Conservation (phyloP, 1,139 yeast species). For the Sugiyamaella sp. region DNA sequence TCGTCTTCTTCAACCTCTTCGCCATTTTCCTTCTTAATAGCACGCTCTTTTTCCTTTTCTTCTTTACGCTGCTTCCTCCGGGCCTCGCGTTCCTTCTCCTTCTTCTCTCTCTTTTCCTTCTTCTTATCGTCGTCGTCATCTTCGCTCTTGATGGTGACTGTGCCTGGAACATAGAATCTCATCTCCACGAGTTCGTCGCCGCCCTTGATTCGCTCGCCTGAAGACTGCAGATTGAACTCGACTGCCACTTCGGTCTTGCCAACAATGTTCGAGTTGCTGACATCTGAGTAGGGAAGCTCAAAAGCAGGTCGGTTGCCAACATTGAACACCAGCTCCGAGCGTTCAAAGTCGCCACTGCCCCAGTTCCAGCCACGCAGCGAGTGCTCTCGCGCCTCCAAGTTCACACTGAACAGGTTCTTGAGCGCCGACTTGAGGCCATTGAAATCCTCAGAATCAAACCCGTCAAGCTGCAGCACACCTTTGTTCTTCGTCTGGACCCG, state of each 20-base stretch:
- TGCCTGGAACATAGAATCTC: slow-evolving; percentile 91
- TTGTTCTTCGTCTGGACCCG: slow-evolving; percentile 85
- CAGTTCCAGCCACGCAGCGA: slow-evolving; percentile 98
- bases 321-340: slow-evolving; percentile 85
- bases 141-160: slow-evolving; percentile 43
- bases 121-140: slow-evolving; percentile 39
- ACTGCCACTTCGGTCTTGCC: slow-evolving; percentile 93
- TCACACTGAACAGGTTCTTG: slow-evolving; percentile 71
- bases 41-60: slow-evolving; percentile 32
- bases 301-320: slow-evolving; percentile 88
- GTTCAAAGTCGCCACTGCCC: slow-evolving; percentile 92
- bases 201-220: slow-evolving; percentile 60
- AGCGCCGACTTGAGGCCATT: slow-evolving; percentile 80
- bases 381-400: slow-evolving; percentile 83
- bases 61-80: slow-evolving; percentile 26
- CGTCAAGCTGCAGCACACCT: slow-evolving; percentile 88
- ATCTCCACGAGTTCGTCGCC: slow-evolving; percentile 97
- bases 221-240: slow-evolving; percentile 70
- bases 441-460: slow-evolving; percentile 84
- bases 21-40: slow-evolving; percentile 42
- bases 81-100: slow-evolving; percentile 33
- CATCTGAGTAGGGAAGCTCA: slow-evolving; percentile 81
- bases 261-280: slow-evolving; percentile 86
- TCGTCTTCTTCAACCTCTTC: slow-evolving; percentile 41
- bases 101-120: slow-evolving; percentile 40